A percentile compares a stretch with the other conserved stretches of the same genome.
These are phyloP conservation scores for Hebeloma cylindrosporum DNA, from an alignment of 768 basidiomycete species.

Conservation along the genomic window DNA sequence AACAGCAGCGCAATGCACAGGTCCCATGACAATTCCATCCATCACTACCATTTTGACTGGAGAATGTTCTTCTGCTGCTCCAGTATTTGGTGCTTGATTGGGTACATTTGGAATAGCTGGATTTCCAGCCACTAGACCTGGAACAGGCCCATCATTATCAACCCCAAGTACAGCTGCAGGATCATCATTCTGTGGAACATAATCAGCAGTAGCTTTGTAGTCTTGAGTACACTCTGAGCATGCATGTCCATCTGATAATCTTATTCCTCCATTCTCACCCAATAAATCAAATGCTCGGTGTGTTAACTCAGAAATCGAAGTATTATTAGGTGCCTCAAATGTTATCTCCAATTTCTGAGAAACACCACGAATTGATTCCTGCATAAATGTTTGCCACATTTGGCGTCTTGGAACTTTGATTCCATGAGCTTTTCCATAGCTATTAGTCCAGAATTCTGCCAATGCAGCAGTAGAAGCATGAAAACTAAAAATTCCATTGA, in stretches of 20 bases:
- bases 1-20: slow-evolving; percentile 24
- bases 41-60: slow-evolving; percentile 14
- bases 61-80: slow-evolving; percentile 22
- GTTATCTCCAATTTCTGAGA: neutral
- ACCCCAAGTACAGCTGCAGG: neutral
- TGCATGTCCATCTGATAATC: slow-evolving; percentile 7
- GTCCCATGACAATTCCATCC: slow-evolving; percentile 19
- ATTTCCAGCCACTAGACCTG: slow-evolving; percentile 22
- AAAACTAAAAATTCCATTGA: slow-evolving; percentile 23
- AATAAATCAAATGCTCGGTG: slow-evolving; percentile 6
- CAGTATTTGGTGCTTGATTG: slow-evolving; percentile 27
- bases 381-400: slow-evolving; percentile 12
- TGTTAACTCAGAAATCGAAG: slow-evolving; percentile 6
- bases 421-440: slow-evolving; percentile 3
- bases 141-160: slow-evolving; percentile 12
- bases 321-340: neutral
- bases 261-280: slow-evolving; percentile 11
- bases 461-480: slow-evolving; percentile 21
- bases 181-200: neutral
- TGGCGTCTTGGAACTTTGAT: neutral
- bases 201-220: slow-evolving; percentile 7
- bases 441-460: slow-evolving; percentile 20
- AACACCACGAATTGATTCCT: slow-evolving; percentile 11
- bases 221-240: slow-evolving; percentile 16
- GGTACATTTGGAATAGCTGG: slow-evolving; percentile 22